Evolutionary conservation across 352 stramenopile genomes (phyloP), one percentile per base, ranked within the genome.

Genomic region (Globisporangium viniferum): DNA sequence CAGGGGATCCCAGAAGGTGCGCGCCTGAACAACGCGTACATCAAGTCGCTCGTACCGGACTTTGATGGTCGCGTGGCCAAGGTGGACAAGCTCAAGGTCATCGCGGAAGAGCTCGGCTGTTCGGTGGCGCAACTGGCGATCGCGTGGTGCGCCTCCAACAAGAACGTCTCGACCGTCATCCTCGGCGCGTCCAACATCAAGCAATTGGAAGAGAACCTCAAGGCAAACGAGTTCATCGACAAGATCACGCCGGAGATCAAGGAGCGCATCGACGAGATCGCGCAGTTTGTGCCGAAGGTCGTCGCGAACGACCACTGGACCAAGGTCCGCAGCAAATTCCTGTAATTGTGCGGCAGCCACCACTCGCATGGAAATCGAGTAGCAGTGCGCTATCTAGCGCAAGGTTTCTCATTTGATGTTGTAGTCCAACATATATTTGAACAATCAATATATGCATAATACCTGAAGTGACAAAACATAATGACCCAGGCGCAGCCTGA

Each of bases 151-250:
- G 80, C 24, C 66, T 85, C 46, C 54, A 76, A 31, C 60, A 2
- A 2, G 62, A 9, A 49, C 44, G 62, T 61, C 1, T 67, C 64
- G 46, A 79, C 67, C 20, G 77, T 86, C 2, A 66, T 84, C 12
- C 57, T 79, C 29, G 77, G 77, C 15, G 73, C 77, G 8, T 81
- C 73, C 20, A 85, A 68, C 27, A 18, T 75, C 29, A 27, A 68
- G 2, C 77, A 84, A 54, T 60, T 84, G 7, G 72, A 86, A 31
- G 77, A 86, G 36, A 84, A 84, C 69, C 39, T 64, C 33, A 64
- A 64, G 39, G 68, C 77, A n/a, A 53, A 53, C 9, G 44, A 27
- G 12, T 27, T 53, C 8, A 22, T 53, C 18, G 44, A 53, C 4
- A 53, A 53, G 44, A 53, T 53, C 44, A 53, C 44, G 44, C 44